Base-by-base conservation (phyloP, 1,284 basidiomycete genomes). In the Cutaneotrichosporon sp. region DNA sequence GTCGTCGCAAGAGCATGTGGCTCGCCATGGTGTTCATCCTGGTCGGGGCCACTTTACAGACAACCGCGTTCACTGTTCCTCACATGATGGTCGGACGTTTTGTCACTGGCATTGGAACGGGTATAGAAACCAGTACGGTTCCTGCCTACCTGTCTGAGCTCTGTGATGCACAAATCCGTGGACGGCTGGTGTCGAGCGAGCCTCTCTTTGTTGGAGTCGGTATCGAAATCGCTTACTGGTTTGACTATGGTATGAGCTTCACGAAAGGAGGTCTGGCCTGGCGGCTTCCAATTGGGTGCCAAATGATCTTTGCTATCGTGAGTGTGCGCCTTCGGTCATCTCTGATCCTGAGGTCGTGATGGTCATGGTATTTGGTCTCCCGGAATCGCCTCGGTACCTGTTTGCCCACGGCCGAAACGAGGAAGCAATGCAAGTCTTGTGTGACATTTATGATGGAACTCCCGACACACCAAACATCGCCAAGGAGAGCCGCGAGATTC, bases 311-410 rank as follows among this genome's bases (percentile, higher is more conserved):
- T 23, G 44, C 51, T 1, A 17, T 52, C n/a, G 33, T 42, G 15
- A 23, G 41, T 26, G 21, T 15, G 8, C 9, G n/a, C 21, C 41
- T n/a, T 21, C 41, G 10, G 10, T 41, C 3, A 8, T 41, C 15
- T 9, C 22, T 40, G 20, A 40, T 13, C 8, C 7, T 14, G 22
- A 42, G 41, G 36, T 42, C 12, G 49, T 55, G 14, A 38, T 46
- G 15, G 15, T 47, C 3, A 38, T 51, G 30, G 54, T 59, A 5
- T 56, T 56, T 30, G 54, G 49, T 8, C 54, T 59, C 18, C 58
- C 58, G 37, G 58, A 59, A 43, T 56, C 54, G 12, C 58, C 58
- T 4, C 54, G 58, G 2, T 59, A 51, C 49, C 51, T 59, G 12
- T 53, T 54, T 41, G 42, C 51, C 30, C 47, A 59, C 22, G 54